These are phyloP conservation scores for Simmondsia chinensis DNA, from an alignment of 148 eudicot genomes.

Conservation along the genomic window DNA sequence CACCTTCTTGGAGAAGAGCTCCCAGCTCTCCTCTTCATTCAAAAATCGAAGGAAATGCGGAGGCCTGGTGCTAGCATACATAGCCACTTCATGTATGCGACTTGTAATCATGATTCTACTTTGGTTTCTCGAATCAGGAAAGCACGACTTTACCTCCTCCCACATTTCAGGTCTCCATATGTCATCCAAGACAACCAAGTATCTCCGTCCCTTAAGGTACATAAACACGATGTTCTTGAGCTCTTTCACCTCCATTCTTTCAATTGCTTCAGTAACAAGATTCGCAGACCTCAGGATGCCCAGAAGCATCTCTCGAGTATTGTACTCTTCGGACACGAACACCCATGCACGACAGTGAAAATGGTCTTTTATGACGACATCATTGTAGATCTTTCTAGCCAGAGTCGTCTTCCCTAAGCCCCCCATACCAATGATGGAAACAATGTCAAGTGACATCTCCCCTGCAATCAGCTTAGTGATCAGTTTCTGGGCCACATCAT, in stretches of 20 bases:
- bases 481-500: conserved; percentile 14
- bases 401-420: conserved; percentile 40
- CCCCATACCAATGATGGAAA: conserved; percentile 37
- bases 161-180: conserved; percentile 15
- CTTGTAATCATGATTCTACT: conserved; percentile 24
- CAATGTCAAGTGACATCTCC: conserved; percentile 6
- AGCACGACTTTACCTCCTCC: conserved; percentile 21
- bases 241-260: conserved; percentile 3
- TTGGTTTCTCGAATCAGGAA: conserved; percentile 4
- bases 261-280: background rate
- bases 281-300: conserved; percentile 9
- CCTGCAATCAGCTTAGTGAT: conserved; percentile 12
- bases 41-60: conserved; percentile 21
- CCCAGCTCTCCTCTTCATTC: conserved; percentile 20
- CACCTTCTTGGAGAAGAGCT: conserved; percentile 17
- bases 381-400: conserved; percentile 23
- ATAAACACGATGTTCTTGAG: conserved; percentile 3
- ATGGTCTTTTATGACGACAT: conserved; percentile 6
- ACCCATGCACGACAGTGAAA: conserved; percentile 22
- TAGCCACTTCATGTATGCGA: conserved; percentile 14
- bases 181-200: conserved; percentile 20
- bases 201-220: conserved; percentile 3
- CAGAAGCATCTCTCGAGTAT: conserved; percentile 16
- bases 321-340: conserved; percentile 23
- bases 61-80: conserved; percentile 7